Percentiles rank a stretch among this genome's conserved stretches.
These are phyloP conservation scores for Arthrobotrys musiformis DNA, from an alignment of 2,329 filamentous ascomycete genomes.

Conservation along the genomic window DNA sequence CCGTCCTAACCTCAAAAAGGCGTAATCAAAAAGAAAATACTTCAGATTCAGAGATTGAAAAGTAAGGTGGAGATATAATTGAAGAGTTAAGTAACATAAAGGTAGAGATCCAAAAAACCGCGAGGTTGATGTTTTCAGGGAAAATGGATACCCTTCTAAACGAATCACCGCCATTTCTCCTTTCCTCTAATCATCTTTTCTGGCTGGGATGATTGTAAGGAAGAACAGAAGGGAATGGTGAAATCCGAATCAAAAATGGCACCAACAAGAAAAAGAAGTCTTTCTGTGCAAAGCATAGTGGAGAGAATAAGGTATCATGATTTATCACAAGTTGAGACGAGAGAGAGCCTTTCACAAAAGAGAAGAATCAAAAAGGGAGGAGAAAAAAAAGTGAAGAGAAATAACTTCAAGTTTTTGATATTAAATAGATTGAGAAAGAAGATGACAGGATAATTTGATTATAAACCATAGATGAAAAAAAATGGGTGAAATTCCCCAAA, in stretches of 20 bases:
- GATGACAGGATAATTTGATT: conserved; percentile 17
- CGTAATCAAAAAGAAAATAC: not conserved
- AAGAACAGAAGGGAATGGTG: not conserved
- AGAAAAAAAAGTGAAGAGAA: not conserved
- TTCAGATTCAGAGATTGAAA: not conserved
- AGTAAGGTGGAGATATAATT: conserved; percentile 25
- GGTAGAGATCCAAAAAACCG: conserved; percentile 28
- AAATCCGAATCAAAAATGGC: not conserved
- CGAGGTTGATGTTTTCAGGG: conserved; percentile 20
- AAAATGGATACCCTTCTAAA: not conserved
- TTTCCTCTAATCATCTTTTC: not conserved
- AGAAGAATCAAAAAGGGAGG: not conserved
- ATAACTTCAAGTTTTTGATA: conserved; percentile 4
- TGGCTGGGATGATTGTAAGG: not conserved
- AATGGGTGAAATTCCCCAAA: not conserved
- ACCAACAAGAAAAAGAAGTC: not conserved
- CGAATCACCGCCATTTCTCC: not conserved
- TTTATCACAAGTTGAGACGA: conserved; percentile 31
- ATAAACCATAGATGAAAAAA: not conserved
- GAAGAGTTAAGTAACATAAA: conserved; percentile 5
- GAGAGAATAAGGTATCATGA: conserved; percentile 15
- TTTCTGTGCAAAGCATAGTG: conserved; percentile 45
- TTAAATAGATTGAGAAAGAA: conserved; percentile 25
- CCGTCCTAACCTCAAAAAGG: too few species aligned
- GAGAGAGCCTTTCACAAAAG: not conserved